Evolutionary conservation across 371 early-diverging fungal genomes (phyloP), one percentile per base, ranked within the genome.

Genomic region (Mortierella sp.): DNA sequence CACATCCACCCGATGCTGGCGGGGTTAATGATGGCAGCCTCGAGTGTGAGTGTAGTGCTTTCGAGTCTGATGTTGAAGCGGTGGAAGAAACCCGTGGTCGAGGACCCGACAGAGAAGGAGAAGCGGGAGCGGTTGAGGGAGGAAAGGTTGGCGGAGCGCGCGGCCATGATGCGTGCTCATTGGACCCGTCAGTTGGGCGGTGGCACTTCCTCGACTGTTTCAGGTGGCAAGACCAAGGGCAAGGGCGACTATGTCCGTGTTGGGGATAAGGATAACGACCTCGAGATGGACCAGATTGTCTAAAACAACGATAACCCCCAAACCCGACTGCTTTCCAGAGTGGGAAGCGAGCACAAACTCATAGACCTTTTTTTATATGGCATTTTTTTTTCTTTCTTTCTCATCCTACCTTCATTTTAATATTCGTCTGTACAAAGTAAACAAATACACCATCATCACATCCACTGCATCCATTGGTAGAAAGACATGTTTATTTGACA

Each of bases 1-100:
- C 93, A 93, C 74, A 79, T 98, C 72, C 98, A 95, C 71, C 97
- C 99, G 0, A 97, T 98, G 95, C 88, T 97, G 87, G 97, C 98
- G 0, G 98, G 98, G 48, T 89, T 96, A 83, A 97, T 98, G 58
- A 99, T 99, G 99, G 98, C 97, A 1, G 91, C 96, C 77, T 95
- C 95, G 70, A 97, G 97, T n/a, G 95, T 98, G 10, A 95, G 95
- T 77, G 99, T 99, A 1, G 98, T 99, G 38, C 88, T 93, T 63
- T 96, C 96, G 73, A 97, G 97, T 75, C 88, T 99, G 77, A 87
- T 96, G 88, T 92, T 99, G 60, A 93, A 92, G 81, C 91, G 92
- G 81, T 96, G 93, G 91, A 87, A 78, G 70, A 92, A 91, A 74
- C 94, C 93, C 8, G 18, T 38, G 1, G 82, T 93, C 55, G 73